These are phyloP conservation scores for Protomyces inouyei DNA, from an alignment of 1,139 yeast genomes.

Conservation along the genomic window DNA sequence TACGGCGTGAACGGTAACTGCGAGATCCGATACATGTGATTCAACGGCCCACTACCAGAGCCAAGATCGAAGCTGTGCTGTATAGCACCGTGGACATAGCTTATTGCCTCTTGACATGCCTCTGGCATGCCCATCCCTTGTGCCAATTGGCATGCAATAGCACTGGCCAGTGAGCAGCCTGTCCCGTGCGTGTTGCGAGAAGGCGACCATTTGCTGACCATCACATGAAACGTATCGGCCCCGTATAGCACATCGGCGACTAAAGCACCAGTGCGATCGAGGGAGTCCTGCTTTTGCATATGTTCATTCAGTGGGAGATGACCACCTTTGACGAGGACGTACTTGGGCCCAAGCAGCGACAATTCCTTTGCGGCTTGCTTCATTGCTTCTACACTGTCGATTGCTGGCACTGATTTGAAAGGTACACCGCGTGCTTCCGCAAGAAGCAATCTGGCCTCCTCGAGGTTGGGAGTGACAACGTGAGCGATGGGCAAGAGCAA, in stretches of 20 bases:
- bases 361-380: conserved; percentile 46
- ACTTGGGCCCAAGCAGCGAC: conserved; percentile 47
- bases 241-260: conserved; percentile 62
- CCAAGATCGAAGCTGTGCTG: conserved; percentile 34
- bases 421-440: conserved; percentile 35
- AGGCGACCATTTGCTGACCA: conserved; percentile 49
- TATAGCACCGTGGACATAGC: conserved; percentile 65
- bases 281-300: conserved; percentile 31
- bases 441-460: conserved; percentile 54
- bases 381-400: conserved; percentile 42
- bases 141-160: conserved; percentile 74
- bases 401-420: conserved; percentile 33
- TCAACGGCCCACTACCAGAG: conserved; percentile 37
- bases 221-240: conserved; percentile 45
- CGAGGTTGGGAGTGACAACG: conserved; percentile 71
- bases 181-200: conserved; percentile 76
- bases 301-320: conserved; percentile 51
- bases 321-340: conserved; percentile 76
- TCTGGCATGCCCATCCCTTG: conserved; percentile 46
- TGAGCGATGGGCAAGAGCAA: conserved; percentile 53
- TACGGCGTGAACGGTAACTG: conserved; percentile 36
- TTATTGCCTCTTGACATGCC: conserved; percentile 55
- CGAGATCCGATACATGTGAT: conserved; percentile 31
- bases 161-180: conserved; percentile 81
- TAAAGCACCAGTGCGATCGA: conserved; percentile 28